Evolutionary conservation across 2,329 filamentous ascomycete species (phyloP).

Genomic region (Phyllosticta citrichinensis): DNA sequence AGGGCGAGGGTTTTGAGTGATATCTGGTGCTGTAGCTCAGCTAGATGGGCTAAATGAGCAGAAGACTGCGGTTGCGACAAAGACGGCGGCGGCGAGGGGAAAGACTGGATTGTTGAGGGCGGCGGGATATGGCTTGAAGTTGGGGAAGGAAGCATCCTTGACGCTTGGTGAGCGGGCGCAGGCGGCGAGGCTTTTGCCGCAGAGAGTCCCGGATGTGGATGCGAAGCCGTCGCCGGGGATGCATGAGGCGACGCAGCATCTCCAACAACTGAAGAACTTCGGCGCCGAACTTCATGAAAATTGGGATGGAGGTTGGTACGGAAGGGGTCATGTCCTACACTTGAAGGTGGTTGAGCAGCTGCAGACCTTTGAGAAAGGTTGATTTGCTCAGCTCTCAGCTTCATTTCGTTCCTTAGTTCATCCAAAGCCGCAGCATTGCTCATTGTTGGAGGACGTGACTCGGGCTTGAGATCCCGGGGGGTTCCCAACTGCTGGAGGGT

Average conservation of each 20-base stretch:
- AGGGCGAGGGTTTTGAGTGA: slow-evolving; percentile 44
- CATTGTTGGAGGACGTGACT: background rate
- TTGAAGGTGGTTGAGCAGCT: background rate
- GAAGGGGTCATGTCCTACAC: slow-evolving; percentile 2
- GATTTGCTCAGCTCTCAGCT: background rate
- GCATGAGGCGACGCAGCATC: slow-evolving; percentile 5
- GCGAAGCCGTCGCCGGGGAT: background rate
- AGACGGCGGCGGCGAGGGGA: slow-evolving; percentile 3
- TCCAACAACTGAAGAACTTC: slow-evolving; percentile 6
- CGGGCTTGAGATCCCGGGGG: background rate
- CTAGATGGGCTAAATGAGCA: slow-evolving; percentile 31
- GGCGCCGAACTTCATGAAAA: slow-evolving; percentile 2
- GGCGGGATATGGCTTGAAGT: slow-evolving; percentile 22
- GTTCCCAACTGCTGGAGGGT: background rate
- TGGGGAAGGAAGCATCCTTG: slow-evolving; percentile 21
- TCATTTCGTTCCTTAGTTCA: slow-evolving; percentile 4
- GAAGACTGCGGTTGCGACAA: slow-evolving; percentile 12
- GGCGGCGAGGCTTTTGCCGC: slow-evolving; percentile 1
- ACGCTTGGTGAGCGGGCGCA: background rate
- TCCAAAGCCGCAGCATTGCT: background rate
- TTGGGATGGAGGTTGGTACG: background rate
- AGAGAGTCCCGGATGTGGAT: background rate
- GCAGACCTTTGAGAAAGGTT: background rate
- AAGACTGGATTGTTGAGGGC: slow-evolving; percentile 14
- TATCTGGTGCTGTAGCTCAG: slow-evolving; percentile 45